Evolutionary conservation across 495 filamentous ascomycete genomes (phyloP), one percentile per base, ranked within the genome.

Genomic region (Daldinia decipiens): DNA sequence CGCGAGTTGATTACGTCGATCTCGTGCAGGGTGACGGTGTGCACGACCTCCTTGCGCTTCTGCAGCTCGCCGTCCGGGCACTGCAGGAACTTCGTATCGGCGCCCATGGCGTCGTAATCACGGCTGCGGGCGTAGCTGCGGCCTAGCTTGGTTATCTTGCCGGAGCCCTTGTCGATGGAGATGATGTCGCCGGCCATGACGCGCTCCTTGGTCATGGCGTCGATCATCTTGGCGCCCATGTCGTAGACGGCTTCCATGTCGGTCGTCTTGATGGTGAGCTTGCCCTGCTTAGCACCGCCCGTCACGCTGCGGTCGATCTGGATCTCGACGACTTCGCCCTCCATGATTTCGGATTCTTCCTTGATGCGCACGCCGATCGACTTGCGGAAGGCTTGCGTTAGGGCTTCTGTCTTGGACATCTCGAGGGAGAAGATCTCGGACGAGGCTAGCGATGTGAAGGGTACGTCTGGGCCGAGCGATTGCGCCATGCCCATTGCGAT

Each of bases 181-280:
- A 99, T 98, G 63, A 99, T 91, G 79, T 99, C 95, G 66, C 95
- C 95, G 6, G 96, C 96, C 88, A 97, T 97, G 50, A 99, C 93
- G 60, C 95, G 93, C 83, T 99, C 95, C 80, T 98, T 98, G 65
- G 93, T 97, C 91, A 99, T 97, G 43, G 93, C 91, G 73, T 99
- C 96, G 70, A 99, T 98, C 96, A 98, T 98, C 81, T 98, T 98
- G 59, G 90, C 94, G 43, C 95, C 95, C 93, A 99, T 95, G 72
- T 99, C 95, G 85, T 98, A 99, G 72, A 98, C 93, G 19, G 95
- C 97, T 81, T 99, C 95, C 95, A 99, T 99, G 77, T 99, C 96
- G 72, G 95, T 97, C 19, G 95, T 99, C 80, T 98, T 99, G 81
- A 99, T 97, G 8, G 95, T 99, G 70, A 99, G 91, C 80, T 98